Evolutionary conservation across 108 stramenopile species (phyloP).

Genomic region (Asterionellopsis glacialis): DNA sequence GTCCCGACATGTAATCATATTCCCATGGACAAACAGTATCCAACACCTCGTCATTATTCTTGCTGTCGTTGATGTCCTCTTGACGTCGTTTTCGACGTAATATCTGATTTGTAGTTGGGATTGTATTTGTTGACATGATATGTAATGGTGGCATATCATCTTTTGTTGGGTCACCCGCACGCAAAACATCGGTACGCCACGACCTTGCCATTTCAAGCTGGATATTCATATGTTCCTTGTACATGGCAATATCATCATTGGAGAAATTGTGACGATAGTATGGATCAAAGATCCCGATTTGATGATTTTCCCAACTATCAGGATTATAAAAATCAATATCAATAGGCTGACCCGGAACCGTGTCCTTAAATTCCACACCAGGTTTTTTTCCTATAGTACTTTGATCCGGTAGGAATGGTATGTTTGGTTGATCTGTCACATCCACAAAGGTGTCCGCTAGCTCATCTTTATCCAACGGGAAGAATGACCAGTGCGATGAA

Average conservation of each 20-base stretch:
- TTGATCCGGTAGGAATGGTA: constrained; percentile 34
- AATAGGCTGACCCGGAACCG: constrained; percentile 19
- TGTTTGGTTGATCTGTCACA: constrained; percentile 10
- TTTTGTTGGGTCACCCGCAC: constrained; percentile 14
- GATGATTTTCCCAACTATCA: constrained; percentile 41
- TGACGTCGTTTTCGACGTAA: constrained; percentile 24
- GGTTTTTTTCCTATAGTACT: constrained; percentile 35
- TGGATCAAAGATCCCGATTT: constrained; percentile 38
- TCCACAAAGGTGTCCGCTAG: constrained; percentile 38
- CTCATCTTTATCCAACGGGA: constrained; percentile 26
- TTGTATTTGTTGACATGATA: constrained; percentile 30
- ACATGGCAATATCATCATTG: constrained; percentile 20
- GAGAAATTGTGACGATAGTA: neutral
- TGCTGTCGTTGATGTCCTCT: constrained; percentile 1
- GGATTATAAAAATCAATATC: constrained; percentile 36
- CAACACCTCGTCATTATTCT: constrained; percentile 4
- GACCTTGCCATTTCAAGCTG: constrained; percentile 37
- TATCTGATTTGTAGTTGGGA: constrained; percentile 50
- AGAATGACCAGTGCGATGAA: constrained; percentile 48
- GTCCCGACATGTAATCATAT: constrained; percentile 42
- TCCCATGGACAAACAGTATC: constrained; percentile 21
- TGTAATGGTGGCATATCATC: constrained; percentile 39
- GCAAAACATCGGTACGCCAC: constrained; percentile 29
- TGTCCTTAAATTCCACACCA: constrained; percentile 16
- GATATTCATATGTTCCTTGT: constrained; percentile 39